Evolutionary conservation across 495 filamentous ascomycete species (phyloP).

Genomic region (Lophium mytilinum): DNA sequence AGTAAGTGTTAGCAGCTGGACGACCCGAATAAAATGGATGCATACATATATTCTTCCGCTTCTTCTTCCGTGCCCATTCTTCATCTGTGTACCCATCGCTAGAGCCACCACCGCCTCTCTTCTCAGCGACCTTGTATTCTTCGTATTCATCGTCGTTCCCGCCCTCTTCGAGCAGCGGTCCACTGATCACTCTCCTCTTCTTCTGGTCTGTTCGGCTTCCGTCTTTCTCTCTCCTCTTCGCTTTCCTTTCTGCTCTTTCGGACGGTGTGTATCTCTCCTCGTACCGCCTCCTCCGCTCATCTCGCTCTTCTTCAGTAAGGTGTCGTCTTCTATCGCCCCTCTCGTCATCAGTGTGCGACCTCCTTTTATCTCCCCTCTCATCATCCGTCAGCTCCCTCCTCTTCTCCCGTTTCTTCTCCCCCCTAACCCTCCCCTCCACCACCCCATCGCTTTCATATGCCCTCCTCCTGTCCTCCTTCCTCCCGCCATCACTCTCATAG

Average conservation of each 20-base stretch:
- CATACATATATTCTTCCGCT: conserved; percentile 28
- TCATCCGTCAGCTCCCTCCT: conserved; percentile 11
- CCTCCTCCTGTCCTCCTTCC: conserved; percentile 15
- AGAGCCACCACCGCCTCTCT: conserved; percentile 21
- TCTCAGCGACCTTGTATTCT: conserved; percentile 25
- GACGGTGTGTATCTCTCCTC: conserved; percentile 18
- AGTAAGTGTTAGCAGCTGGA: not conserved
- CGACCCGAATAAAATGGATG: not conserved
- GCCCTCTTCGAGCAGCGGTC: conserved; percentile 32
- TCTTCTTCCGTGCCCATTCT: conserved; percentile 23
- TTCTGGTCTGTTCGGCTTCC: conserved; percentile 13
- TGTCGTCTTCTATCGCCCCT: conserved; percentile 8
- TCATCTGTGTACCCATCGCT: conserved; percentile 27
- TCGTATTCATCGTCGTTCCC: conserved; percentile 27
- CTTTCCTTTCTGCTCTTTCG: conserved; percentile 17
- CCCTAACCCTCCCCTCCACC: conserved; percentile 28
- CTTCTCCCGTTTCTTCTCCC: conserved; percentile 20
- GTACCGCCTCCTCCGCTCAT: conserved; percentile 11
- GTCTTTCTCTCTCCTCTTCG: conserved; percentile 14
- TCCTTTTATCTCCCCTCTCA: conserved; percentile 4
- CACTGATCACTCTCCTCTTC: conserved; percentile 31
- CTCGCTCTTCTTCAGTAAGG: conserved; percentile 11
- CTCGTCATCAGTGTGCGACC: conserved; percentile 16
- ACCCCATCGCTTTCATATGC: conserved; percentile 12
- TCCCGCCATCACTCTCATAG: conserved; percentile 27